Evolutionary conservation across 495 filamentous ascomycete species (phyloP).

Genomic region (Hyaloscypha hepaticicola): DNA sequence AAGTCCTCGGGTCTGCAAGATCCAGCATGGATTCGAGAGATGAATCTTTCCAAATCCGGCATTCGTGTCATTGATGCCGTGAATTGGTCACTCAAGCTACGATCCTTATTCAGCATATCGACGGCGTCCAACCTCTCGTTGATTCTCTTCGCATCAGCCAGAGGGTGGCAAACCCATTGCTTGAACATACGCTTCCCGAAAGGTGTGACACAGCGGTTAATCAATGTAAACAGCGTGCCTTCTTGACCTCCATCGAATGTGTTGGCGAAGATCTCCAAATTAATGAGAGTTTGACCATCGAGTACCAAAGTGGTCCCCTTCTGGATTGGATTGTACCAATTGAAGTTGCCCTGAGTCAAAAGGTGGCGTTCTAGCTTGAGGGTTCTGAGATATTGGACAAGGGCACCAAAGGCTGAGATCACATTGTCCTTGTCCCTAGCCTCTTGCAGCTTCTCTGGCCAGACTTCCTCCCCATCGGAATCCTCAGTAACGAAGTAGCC

Average conservation of each 20-base stretch:
- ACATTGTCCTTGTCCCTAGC: conserved; percentile 76
- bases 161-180: conserved; percentile 96
- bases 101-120: conserved; percentile 84
- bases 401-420: conserved; percentile 91
- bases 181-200: conserved; percentile 97
- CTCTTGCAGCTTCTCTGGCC: conserved; percentile 75
- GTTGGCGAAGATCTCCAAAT: conserved; percentile 95
- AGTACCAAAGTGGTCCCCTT: conserved; percentile 91
- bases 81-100: conserved; percentile 75
- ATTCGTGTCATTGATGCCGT: conserved; percentile 82
- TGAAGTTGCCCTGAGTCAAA: conserved; percentile 87
- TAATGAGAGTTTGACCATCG: conserved; percentile 95
- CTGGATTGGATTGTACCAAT: conserved; percentile 89
- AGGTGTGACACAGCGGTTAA: conserved; percentile 94
- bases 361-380: conserved; percentile 88
- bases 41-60: conserved; percentile 91
- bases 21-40: conserved; percentile 92
- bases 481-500: conserved; percentile 74
- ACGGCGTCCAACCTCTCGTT: conserved; percentile 96
- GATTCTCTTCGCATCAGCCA: conserved; percentile 82
- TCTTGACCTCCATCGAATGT: conserved; percentile 81
- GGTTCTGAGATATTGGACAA: conserved; percentile 82
- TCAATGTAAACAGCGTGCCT: conserved; percentile 84
- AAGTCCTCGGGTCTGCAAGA: conserved; percentile 88
- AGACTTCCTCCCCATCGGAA: conserved; percentile 62